Evolutionary conservation across 305 asterid genomes (phyloP).

Genomic region (Fraxinus nigra): DNA sequence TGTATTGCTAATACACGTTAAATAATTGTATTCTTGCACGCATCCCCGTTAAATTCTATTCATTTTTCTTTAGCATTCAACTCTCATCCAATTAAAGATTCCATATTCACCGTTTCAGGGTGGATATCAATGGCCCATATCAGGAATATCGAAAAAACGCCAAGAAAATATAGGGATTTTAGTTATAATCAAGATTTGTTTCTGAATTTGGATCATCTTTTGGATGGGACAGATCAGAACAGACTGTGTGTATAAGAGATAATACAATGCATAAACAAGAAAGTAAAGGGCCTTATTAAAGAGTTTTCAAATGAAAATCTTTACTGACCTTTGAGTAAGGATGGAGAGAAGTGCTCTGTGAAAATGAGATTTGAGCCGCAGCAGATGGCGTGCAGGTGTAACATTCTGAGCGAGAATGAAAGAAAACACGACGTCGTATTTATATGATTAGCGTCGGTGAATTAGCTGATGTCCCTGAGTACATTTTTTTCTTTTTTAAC

Average conservation of each 20-base stretch:
- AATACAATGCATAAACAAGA: slow-evolving; percentile 15
- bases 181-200: slow-evolving; percentile 32
- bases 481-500: not conserved
- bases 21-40: not conserved
- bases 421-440: slow-evolving; percentile 4
- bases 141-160: slow-evolving; percentile 20
- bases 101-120: slow-evolving; percentile 30
- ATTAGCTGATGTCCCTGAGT: not conserved
- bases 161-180: not conserved
- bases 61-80: not conserved
- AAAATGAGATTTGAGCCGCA: slow-evolving; percentile 22
- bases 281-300: not conserved
- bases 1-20: not conserved
- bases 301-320: slow-evolving; percentile 13
- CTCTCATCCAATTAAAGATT: slow-evolving; percentile 13
- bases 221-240: slow-evolving; percentile 19
- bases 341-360: slow-evolving; percentile 2
- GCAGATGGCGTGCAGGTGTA: slow-evolving; percentile 20
- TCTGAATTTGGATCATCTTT: not conserved
- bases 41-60: not conserved
- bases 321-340: slow-evolving; percentile 27
- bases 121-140: slow-evolving; percentile 43
- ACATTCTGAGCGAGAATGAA: slow-evolving; percentile 11
- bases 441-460: slow-evolving; percentile 24
- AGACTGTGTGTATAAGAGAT: not conserved